Evolutionary conservation across 257 asterid genomes (phyloP).

Genomic region (Nicotiana sylvestris): DNA sequence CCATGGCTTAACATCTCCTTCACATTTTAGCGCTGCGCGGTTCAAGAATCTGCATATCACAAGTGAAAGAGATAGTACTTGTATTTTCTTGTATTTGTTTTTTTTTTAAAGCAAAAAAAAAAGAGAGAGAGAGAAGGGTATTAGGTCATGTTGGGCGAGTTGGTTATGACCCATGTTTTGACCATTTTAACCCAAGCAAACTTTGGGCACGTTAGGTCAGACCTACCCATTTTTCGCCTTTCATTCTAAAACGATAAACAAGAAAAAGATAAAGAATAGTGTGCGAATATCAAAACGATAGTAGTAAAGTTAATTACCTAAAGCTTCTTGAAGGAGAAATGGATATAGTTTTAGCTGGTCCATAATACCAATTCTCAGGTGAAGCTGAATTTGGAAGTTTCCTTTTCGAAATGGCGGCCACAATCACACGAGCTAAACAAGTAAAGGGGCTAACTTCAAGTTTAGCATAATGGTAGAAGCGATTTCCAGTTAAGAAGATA

Average conservation of each 20-base stretch:
- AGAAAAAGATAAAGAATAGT: too few relatives aligned
- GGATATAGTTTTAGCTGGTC: not conserved
- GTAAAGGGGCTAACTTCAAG: slow-evolving; percentile 58
- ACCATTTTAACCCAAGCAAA: too few relatives aligned
- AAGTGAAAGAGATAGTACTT: too few relatives aligned
- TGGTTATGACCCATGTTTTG: too few relatives aligned
- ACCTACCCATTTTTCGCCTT: too few relatives aligned
- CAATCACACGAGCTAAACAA: slow-evolving; percentile 37
- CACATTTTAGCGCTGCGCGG: slow-evolving; percentile 14
- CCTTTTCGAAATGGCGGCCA: slow-evolving; percentile 40
- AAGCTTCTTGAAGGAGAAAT: not conserved
- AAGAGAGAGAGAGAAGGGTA: too few relatives aligned
- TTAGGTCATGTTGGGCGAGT: too few relatives aligned
- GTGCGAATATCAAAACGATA: too few relatives aligned
- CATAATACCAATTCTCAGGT: not conserved
- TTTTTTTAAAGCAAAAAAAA: too few relatives aligned
- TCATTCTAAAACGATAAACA: too few relatives aligned
- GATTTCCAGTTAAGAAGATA: slow-evolving; percentile 14
- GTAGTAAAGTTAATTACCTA: not conserved
- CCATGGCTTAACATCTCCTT: slow-evolving; percentile 22
- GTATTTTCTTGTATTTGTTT: too few relatives aligned
- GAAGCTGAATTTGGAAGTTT: not conserved
- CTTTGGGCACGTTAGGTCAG: too few relatives aligned
- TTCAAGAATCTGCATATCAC: slow-evolving; percentile 18
- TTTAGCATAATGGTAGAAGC: slow-evolving; percentile 13